Conservation (phyloP, 1,139 yeast species). For the Taphrina communis region DNA sequence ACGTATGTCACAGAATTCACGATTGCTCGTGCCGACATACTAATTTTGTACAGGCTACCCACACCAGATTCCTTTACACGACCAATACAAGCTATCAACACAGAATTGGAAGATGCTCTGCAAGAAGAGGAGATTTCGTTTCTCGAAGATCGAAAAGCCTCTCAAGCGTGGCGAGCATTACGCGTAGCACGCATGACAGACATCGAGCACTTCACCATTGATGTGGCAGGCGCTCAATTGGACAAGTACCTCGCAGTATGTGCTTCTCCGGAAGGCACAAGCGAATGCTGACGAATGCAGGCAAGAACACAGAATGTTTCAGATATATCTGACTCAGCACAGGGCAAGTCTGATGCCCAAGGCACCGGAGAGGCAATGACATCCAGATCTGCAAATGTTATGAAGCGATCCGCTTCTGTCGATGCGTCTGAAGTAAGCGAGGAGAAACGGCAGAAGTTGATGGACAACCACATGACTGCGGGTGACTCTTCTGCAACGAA, state of each 20-base stretch:
- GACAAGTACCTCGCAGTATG: slow-evolving; percentile 17
- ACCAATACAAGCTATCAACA: slow-evolving; percentile 2
- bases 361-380: neutral
- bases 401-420: slow-evolving; percentile 17
- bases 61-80: slow-evolving; percentile 4
- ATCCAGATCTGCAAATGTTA: neutral
- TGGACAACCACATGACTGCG: neutral
- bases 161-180: slow-evolving; percentile 30
- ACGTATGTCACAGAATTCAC: neutral
- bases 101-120: slow-evolving; percentile 1
- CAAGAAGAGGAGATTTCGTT: slow-evolving; percentile 9
- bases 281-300: neutral
- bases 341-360: neutral
- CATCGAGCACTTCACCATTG: slow-evolving; percentile 15
- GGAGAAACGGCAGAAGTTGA: slow-evolving; percentile 21
- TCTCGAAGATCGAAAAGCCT: slow-evolving; percentile 26
- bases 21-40: neutral
- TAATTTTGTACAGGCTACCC: neutral
- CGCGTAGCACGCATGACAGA: slow-evolving; percentile 21
- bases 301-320: neutral
- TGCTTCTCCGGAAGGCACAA: neutral
- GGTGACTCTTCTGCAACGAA: neutral
- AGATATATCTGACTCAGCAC: neutral
- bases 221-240: slow-evolving; percentile 30
- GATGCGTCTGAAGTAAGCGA: neutral